These are phyloP conservation scores for Xylariaceae sp. DNA, from an alignment of 2,329 filamentous ascomycete genomes.

Conservation along the genomic window DNA sequence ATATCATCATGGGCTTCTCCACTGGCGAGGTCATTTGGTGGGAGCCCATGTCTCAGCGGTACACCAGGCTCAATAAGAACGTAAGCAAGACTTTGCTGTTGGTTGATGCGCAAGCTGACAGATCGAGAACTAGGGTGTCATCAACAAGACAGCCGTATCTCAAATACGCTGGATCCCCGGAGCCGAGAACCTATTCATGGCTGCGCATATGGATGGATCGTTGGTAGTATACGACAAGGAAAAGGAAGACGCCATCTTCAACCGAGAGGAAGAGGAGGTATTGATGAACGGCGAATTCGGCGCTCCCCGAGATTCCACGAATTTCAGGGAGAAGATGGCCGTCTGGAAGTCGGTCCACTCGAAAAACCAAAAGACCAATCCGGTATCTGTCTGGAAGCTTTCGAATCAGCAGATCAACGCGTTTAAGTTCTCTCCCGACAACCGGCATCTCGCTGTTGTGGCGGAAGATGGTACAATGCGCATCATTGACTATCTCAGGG, in stretches of 20 bases:
- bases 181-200: slow-evolving; percentile 87
- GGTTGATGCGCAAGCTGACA: slow-evolving; percentile 1
- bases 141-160: slow-evolving; percentile 77
- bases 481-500: slow-evolving; percentile 85
- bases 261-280: slow-evolving; percentile 8
- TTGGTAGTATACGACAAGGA: slow-evolving; percentile 94
- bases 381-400: slow-evolving; percentile 85
- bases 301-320: slow-evolving; percentile 27
- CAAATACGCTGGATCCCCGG: slow-evolving; percentile 91
- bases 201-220: slow-evolving; percentile 84
- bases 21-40: slow-evolving; percentile 98
- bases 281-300: slow-evolving; percentile 20
- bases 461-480: slow-evolving; percentile 85
- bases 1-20: slow-evolving; percentile 92
- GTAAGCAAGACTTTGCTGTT: slow-evolving; percentile 35
- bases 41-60: slow-evolving; percentile 93
- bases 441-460: slow-evolving; percentile 77
- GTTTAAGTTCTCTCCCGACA: slow-evolving; percentile 87
- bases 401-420: slow-evolving; percentile 86
- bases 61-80: slow-evolving; percentile 94
- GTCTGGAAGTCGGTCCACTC: slow-evolving; percentile 90
- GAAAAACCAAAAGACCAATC: slow-evolving; percentile 87
- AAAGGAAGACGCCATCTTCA: slow-evolving; percentile 55
- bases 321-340: slow-evolving; percentile 47
- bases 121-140: slow-evolving; percentile 57